phyloP scores from a whole-genome alignment of 306 rosid species.

The Prosopis cineraria region DNA sequence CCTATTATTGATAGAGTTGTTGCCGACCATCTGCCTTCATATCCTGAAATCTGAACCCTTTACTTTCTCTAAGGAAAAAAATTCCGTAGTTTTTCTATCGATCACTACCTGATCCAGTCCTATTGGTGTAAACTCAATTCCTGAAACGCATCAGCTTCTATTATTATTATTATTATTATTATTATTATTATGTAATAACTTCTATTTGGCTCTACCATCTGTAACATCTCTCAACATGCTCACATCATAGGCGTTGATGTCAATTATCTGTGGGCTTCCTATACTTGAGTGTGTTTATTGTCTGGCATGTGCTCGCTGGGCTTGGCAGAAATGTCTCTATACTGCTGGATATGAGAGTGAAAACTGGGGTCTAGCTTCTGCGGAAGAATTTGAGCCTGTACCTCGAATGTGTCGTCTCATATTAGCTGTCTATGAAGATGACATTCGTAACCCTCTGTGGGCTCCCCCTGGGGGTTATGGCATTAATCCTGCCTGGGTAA shows the following conservation, averaged over 20 bases:
- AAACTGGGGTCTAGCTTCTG: conserved; percentile 83
- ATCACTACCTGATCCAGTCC: conserved; percentile 23
- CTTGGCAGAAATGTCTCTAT: conserved; percentile 83
- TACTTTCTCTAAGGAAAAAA: neutral
- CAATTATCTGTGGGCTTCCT: conserved; percentile 80
- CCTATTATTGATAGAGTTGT: neutral
- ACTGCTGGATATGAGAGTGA: conserved; percentile 93
- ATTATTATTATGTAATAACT: too few relatives aligned
- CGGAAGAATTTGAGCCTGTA: conserved; percentile 87
- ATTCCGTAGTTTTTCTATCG: conserved; percentile 21
- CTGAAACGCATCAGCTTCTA: neutral
- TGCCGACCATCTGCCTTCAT: neutral
- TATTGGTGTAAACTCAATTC: conserved; percentile 22
- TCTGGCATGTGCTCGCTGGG: conserved; percentile 91
- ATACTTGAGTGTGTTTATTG: conserved; percentile 89
- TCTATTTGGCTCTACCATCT: neutral
- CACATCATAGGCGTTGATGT: conserved; percentile 67
- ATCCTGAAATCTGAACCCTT: neutral
- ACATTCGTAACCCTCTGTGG: conserved; percentile 78
- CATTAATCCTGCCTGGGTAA: conserved; percentile 75
- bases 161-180: too few relatives aligned
- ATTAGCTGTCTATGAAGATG: conserved; percentile 74
- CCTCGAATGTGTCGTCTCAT: conserved; percentile 80
- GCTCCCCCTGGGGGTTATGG: conserved; percentile 93
- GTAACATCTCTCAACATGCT: conserved; percentile 31